A percentile compares a stretch with the other conserved stretches of the same genome.
These are phyloP conservation scores for Pythium folliculosum DNA, from an alignment of 352 stramenopile genomes.

Conservation along the genomic window DNA sequence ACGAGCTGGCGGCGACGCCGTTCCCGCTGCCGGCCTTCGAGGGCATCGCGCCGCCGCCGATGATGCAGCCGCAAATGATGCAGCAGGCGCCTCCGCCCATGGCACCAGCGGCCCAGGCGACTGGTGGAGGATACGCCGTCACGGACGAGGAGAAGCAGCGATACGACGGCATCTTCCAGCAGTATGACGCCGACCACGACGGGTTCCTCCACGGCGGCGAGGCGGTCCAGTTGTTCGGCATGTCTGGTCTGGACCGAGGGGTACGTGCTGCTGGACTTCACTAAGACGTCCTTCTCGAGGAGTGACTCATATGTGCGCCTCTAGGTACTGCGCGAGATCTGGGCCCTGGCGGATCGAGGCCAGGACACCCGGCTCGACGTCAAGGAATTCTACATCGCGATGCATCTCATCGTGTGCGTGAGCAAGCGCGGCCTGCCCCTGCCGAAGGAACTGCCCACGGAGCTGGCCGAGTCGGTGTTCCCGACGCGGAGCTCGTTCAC, in stretches of 20 bases:
- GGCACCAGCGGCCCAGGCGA: background rate
- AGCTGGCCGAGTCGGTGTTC: constrained; percentile 71
- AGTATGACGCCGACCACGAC: constrained; percentile 90
- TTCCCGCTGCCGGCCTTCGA: constrained; percentile 69
- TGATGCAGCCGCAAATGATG: constrained; percentile 6
- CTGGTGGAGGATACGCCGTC: constrained; percentile 70
- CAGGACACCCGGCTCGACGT: constrained; percentile 92
- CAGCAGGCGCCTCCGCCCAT: background rate
- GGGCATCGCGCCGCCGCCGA: constrained; percentile 48
- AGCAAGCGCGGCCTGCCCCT: constrained; percentile 87
- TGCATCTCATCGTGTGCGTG: constrained; percentile 97
- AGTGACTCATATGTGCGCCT: background rate
- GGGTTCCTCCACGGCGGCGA: constrained; percentile 90
- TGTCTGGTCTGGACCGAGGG: constrained; percentile 90
- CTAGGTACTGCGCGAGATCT: constrained; percentile 87
- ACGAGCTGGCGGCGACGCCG: constrained; percentile 54
- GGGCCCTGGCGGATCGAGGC: constrained; percentile 89
- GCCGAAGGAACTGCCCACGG: constrained; percentile 63
- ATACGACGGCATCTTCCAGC: constrained; percentile 92
- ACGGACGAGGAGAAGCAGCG: constrained; percentile 86
- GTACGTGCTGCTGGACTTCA: constrained; percentile 44
- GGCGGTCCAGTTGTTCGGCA: constrained; percentile 92
- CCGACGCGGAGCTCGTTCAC: constrained; percentile 29
- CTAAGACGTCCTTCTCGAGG: too few species aligned
- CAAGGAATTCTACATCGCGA: constrained; percentile 94